Percentiles rank a stretch among this genome's conserved stretches.
These are phyloP conservation scores for Cylindrotheca fusiformis DNA, from an alignment of 108 stramenopile genomes.

Conservation along the genomic window DNA sequence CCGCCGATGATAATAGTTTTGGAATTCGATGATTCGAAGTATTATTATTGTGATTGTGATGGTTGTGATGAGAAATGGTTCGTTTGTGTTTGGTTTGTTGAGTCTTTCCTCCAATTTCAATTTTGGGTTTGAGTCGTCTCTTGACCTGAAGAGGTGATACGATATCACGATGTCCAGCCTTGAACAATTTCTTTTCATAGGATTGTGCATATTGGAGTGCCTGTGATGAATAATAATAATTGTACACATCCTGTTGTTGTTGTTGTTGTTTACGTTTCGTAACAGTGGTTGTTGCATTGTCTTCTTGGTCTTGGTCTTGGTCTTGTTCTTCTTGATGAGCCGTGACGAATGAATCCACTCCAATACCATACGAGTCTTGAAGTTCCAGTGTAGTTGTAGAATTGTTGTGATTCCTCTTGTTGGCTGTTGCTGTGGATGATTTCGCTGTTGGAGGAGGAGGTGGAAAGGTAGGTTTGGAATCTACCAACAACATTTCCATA, in stretches of 20 bases:
- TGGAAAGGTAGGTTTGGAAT: not conserved
- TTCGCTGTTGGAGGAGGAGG: too few relatives aligned
- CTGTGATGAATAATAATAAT: conserved; percentile 2
- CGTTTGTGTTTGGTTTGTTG: conserved; percentile 23
- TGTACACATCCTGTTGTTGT: not conserved
- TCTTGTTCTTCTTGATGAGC: conserved; percentile 17
- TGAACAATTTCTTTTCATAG: conserved; percentile 56
- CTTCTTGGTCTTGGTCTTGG: not conserved
- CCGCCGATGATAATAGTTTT: not conserved
- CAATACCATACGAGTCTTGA: not conserved
- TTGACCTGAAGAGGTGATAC: conserved; percentile 78
- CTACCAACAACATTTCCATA: not conserved
- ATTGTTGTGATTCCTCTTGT: not conserved
- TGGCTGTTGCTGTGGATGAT: too few relatives aligned
- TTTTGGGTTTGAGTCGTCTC: conserved; percentile 76
- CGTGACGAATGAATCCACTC: conserved; percentile 18
- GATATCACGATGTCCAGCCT: conserved; percentile 60
- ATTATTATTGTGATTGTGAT: not conserved
- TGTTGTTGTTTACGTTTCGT: conserved; percentile 5
- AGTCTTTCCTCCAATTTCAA: conserved; percentile 51
- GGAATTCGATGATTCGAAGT: not conserved
- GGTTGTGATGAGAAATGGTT: not conserved
- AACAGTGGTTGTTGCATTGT: too few relatives aligned
- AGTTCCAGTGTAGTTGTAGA: not conserved
- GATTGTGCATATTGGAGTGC: conserved; percentile 44